Conservation (phyloP, 106 monocot genomes). For the Amphibolis antarctica region DNA sequence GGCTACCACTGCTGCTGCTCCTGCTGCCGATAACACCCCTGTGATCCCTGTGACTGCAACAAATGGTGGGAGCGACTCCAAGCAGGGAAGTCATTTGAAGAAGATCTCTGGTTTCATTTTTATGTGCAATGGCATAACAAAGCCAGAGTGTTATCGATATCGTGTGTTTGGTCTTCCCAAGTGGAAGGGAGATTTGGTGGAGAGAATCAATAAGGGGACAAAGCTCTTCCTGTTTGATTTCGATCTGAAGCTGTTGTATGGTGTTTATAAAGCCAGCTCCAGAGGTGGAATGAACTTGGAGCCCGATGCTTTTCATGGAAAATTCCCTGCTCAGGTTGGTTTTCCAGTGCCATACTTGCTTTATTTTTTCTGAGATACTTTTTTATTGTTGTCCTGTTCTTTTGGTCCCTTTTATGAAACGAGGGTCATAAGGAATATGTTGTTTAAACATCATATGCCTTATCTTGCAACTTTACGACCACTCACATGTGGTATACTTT, state of each 20-base stretch:
- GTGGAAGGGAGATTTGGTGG: conserved; percentile 30
- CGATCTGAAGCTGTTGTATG: conserved; percentile 53
- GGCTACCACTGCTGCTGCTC: neutral
- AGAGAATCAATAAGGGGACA: conserved; percentile 33
- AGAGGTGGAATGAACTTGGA: conserved; percentile 36
- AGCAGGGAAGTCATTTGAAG: neutral
- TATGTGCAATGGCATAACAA: conserved; percentile 50
- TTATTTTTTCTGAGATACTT: neutral
- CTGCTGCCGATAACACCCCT: too few relatives aligned
- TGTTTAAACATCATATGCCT: too few relatives aligned
- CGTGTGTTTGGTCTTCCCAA: conserved; percentile 49
- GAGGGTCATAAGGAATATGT: neutral
- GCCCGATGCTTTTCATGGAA: conserved; percentile 31
- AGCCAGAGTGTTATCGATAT: conserved; percentile 47
- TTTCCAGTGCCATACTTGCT: neutral
- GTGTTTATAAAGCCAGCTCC: conserved; percentile 35
- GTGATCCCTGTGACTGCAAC: neutral
- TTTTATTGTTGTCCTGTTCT: neutral
- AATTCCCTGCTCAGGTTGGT: conserved; percentile 53
- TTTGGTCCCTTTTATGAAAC: neutral
- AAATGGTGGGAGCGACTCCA: neutral
- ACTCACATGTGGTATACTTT: too few relatives aligned
- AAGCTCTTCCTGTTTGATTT: conserved; percentile 59
- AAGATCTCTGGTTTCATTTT: conserved; percentile 55
- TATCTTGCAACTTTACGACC: too few relatives aligned